Percentiles rank a stretch among this genome's conserved stretches.
Evolutionary conservation across 192 early-diverging fungal species (phyloP).

Genomic region (Backusella tuberculispora): DNA sequence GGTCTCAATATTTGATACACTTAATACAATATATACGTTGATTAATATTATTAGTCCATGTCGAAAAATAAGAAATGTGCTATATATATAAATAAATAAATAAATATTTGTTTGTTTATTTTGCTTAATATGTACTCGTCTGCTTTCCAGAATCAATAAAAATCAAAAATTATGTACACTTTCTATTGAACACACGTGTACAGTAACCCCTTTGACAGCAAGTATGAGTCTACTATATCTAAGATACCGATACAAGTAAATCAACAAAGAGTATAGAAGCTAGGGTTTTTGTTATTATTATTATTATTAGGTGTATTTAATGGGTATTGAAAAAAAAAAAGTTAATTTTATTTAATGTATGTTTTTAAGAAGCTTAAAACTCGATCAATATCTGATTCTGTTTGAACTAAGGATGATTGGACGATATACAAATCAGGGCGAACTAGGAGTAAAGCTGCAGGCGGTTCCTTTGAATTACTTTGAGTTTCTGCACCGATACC

Average conservation of each 20-base stretch:
- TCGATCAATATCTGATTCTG: conserved; percentile 5
- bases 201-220: too few species aligned
- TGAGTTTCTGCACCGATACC: background rate
- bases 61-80: too few species aligned
- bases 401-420: background rate
- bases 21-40: too few species aligned
- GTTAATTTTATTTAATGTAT: background rate
- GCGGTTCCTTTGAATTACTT: background rate
- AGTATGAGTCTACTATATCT: too few species aligned
- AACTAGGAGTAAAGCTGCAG: conserved; percentile 22
- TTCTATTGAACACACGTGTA: too few species aligned
- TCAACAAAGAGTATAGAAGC: background rate
- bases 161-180: too few species aligned
- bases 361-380: conserved; percentile 2
- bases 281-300: background rate
- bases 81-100: too few species aligned
- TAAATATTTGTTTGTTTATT: too few species aligned
- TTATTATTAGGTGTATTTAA: background rate
- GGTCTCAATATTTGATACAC: background rate
- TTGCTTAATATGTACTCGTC: too few species aligned
- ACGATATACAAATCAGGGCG: conserved; percentile 33
- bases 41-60: too few species aligned
- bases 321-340: background rate
- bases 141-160: too few species aligned
- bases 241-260: too few species aligned